Evolutionary conservation across 192 early-diverging fungal species (phyloP).

Genomic region (Anaeromyces robustus): DNA sequence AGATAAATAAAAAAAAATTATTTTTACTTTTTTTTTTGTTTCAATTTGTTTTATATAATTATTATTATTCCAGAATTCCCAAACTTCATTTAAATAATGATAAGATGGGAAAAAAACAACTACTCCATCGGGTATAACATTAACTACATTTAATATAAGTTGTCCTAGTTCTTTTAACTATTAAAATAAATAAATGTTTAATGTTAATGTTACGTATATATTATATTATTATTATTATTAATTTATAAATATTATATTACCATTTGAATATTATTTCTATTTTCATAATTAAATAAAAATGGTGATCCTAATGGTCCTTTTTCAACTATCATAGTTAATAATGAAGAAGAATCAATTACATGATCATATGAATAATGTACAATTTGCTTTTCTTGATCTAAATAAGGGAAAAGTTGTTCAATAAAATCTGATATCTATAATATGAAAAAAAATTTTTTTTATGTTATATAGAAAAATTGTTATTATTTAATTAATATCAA

Average conservation of each 20-base stretch:
- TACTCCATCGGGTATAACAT: constrained; percentile 64
- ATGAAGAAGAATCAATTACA: constrained; percentile 60
- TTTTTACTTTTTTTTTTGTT: constrained; percentile 35
- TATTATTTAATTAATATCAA: too few species aligned
- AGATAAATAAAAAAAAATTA: neutral
- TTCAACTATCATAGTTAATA: constrained; percentile 47
- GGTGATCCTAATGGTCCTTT: constrained; percentile 42
- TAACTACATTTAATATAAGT: constrained; percentile 49
- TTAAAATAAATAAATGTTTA: neutral
- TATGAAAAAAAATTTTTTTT: neutral
- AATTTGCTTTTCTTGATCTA: constrained; percentile 21
- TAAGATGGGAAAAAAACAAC: constrained; percentile 83
- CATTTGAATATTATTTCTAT: constrained; percentile 22
- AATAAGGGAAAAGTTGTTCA: constrained; percentile 31
- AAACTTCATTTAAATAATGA: constrained; percentile 47
- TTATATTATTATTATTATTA: too few species aligned
- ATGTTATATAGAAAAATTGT: too few species aligned
- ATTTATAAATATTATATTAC: constrained; percentile 16
- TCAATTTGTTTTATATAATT: constrained; percentile 29
- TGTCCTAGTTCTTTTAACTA: constrained; percentile 56
- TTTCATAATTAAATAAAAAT: constrained; percentile 54
- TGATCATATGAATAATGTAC: constrained; percentile 67
- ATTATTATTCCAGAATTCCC: constrained; percentile 26
- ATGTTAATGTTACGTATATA: too few species aligned
- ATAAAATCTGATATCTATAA: constrained; percentile 21